Base-by-base conservation (phyloP, 164 flowering plant genomes). In the Annona cherimola region DNA sequence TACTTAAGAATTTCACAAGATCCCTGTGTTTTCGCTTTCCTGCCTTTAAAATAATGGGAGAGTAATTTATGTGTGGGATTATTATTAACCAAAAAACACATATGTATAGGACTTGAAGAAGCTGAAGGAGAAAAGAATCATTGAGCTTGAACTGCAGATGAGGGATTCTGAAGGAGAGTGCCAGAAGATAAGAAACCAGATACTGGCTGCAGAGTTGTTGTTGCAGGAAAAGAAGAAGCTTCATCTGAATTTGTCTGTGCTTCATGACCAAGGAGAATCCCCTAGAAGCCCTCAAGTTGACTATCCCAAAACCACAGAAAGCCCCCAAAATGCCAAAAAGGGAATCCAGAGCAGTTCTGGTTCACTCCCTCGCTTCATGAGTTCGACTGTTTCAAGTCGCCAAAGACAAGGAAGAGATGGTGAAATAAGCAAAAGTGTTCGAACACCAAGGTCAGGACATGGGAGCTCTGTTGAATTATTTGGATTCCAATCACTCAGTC, bases 361-460 rank as follows among this genome's bases (percentile, higher is more conserved):
- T 61, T 82, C 88, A 35, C n/a, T 85, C 69, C 94, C 97, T 73
- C 88, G 88, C 20, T 91, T 91, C 83, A 91, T 91, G 97, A 79
- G 79, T 35, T 83, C 97, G 20, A 91, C 97, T 3, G 86, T 63
- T 1, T 90, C 90, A 14, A 88, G 94, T 76, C 87, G 93, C n/a
- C 87, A 81, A 20, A 86, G 91, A 79, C 78, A 80, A 66, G 77
- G 69, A 70, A 64, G 80, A 57, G 90, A 88, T 44, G 82, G 63
- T 60, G 86, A 84, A 66, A 80, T 69, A 60, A 74, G 65, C 68
- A 70, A 76, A 50, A 85, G 78, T 43, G 68, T 75, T 2, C 86
- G 73, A 80, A 77, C 73, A 45, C 61, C 77, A 72, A 82, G 77
- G 73, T 78, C 84, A 8, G 79, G 69, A 61, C 41, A 79, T 42